Evolutionary conservation across 257 asterid species (phyloP), one percentile per base, ranked within the genome.

Genomic region (Lycium ferocissimum): DNA sequence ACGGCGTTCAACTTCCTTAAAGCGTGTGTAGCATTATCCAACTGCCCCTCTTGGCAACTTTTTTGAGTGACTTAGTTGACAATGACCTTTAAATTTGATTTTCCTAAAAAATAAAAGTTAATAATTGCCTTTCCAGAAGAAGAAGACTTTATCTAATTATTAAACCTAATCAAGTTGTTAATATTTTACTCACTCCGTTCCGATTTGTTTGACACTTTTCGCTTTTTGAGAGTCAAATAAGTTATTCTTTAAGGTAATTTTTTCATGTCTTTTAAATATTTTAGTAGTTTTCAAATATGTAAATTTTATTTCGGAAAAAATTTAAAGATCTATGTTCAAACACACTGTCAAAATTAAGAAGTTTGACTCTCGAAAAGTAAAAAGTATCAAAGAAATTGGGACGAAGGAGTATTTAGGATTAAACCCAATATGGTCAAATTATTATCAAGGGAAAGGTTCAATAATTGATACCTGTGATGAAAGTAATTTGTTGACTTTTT

Each of bases 121-220:
- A 26, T 26, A 26, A 26, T 7, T 3, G 4, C 65, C 45, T 1
- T 78, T 26, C 57, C 57, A 45, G 80, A 72, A 72, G 9, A 53
- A 26, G 33, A 53, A 78, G 82, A 78, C 66, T 78, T 78, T 26
- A 17, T 78, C 66, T 78, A 53, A 75, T 22, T 22, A 75, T 75
- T 45, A 22, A 53, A 26, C 49, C 33, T 53, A 78, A 78, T 51
- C 82, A 78, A 53, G 9, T 14, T 78, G 17, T 78, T 53, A 78
- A 53, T 78, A 78, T 53, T 78, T 2, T 53, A n/a, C n/a, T n/a
- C n/a, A n/a, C n/a, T n/a, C n/a, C n/a, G n/a, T n/a, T n/a, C n/a
- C n/a, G n/a, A n/a, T n/a, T n/a, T n/a, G n/a, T n/a, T n/a, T n/a
- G n/a, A n/a, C n/a, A n/a, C n/a, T n/a, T n/a, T n/a, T n/a, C n/a